Evolutionary conservation across 306 rosid species (phyloP), one percentile per base, ranked within the genome.

Genomic region (Malus domestica): DNA sequence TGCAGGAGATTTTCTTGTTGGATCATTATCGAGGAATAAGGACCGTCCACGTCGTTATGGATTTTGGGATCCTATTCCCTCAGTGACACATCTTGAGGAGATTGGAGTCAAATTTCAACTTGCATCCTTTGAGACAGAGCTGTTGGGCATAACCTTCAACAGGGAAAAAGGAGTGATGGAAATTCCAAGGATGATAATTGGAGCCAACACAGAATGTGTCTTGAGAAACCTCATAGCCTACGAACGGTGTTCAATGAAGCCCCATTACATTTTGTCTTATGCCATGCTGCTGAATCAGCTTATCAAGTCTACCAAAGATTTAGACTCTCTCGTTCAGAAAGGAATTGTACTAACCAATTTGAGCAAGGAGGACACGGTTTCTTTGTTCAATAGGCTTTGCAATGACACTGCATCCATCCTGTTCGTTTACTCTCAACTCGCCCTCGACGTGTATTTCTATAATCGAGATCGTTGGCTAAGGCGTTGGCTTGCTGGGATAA

Each of bases 1-100:
- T 30, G 32, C 32, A 8, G 20, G 74, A n/a, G 20, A 29, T 15
- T 22, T 18, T 1, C 13, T 44, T 4, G 6, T 54, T 52, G 63
- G 74, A 70, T 44, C 8, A 69, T 10, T 2, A 0, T 9, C 27
- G 22, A 45, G 27, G 10, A 15, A 44, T 44, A 10, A 0, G 14
- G 15, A 44, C 1, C 0, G 2, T 8, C 4, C 0, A 4, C 0
- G 2, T 8, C 4, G 0, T 33, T 4, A 40, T 42, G 0, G 0
- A 9, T 3, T 0, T 45, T 45, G 52, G 52, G 0, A 0, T 1
- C 18, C 18, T 1, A 46, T 13, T 20, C 74, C 75, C 1, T 29
- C 75, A 9, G 64, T 25, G 23, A 52, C 49, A n/a, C 6, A 5
- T 22, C 64, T 52, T 6, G 13, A 9, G 64, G 45, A 52, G 54